These are phyloP conservation scores for Vigna nakashimae DNA, from an alignment of 306 rosid genomes.

Conservation along the genomic window DNA sequence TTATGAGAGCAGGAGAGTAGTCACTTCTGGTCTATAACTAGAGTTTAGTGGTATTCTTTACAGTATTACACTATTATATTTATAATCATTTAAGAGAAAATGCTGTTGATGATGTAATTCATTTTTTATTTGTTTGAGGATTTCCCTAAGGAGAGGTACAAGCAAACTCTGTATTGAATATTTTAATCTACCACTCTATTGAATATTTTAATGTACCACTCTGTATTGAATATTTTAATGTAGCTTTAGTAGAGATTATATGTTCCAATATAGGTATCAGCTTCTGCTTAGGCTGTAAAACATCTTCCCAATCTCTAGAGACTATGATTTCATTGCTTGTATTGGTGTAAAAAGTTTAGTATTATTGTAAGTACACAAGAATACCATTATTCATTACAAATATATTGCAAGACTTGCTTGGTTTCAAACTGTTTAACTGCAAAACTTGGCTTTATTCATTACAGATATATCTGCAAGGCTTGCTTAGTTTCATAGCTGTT, in stretches of 20 bases:
- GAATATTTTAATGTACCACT: no score
- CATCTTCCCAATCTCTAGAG: not conserved
- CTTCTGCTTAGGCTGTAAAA: not conserved
- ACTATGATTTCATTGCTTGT: not conserved
- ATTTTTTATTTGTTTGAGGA: constrained; percentile 44
- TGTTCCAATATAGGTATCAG: not conserved
- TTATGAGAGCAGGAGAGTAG: constrained; percentile 35
- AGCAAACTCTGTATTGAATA: not conserved
- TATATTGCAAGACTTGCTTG: not conserved
- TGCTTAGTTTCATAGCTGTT: not conserved
- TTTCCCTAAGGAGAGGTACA: constrained; percentile 34
- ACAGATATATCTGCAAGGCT: not conserved
- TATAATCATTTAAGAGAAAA: constrained; percentile 45
- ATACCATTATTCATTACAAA: not conserved
- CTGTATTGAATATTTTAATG: constrained; percentile 36
- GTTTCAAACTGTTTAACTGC: not conserved
- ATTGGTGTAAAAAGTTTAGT: not conserved
- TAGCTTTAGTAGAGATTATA: constrained; percentile 9
- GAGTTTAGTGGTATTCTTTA: constrained; percentile 33
- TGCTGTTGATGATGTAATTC: constrained; percentile 37
- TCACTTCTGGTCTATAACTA: constrained; percentile 30
- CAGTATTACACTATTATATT: not conserved
- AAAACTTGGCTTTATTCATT: not conserved
- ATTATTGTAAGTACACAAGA: no score
- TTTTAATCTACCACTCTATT: not conserved